phyloP scores from a whole-genome alignment of 768 basidiomycete genomes.

The Asterophora lycoperdoides region DNA sequence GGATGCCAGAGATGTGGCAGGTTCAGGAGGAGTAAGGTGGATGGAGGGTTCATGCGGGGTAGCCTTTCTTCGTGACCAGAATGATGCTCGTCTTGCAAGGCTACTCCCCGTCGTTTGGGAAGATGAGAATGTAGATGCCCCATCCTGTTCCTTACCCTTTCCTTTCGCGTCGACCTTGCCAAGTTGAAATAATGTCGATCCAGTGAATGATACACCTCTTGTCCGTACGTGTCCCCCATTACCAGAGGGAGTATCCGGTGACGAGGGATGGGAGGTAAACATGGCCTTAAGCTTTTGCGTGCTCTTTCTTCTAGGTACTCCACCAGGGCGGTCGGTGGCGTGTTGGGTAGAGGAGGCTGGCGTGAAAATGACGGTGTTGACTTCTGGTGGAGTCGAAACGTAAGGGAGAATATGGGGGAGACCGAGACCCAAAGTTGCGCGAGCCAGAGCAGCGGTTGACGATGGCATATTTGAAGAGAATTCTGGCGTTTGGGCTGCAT shows the following conservation, averaged over 20 bases:
- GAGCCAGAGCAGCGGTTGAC: conserved; percentile 43
- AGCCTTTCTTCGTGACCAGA: conserved; percentile 57
- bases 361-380: conserved; percentile 46
- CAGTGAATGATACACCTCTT: conserved; percentile 57
- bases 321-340: conserved; percentile 13
- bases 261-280: conserved; percentile 17
- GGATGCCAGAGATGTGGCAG: conserved; percentile 13
- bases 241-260: conserved; percentile 8
- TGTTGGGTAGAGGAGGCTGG: conserved; percentile 18
- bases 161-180: conserved; percentile 37
- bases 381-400: conserved; percentile 39
- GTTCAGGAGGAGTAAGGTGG: conserved; percentile 2
- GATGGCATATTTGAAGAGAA: conserved; percentile 20
- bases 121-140: conserved; percentile 14
- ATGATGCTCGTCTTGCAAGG: conserved; percentile 57
- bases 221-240: conserved; percentile 28
- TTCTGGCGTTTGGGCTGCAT: conserved; percentile 8
- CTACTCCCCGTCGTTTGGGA: conserved; percentile 32
- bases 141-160: conserved; percentile 39
- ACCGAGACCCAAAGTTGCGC: conserved; percentile 55
- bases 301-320: conserved; percentile 51
- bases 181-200: conserved; percentile 35
- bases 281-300: conserved; percentile 36
- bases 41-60: conserved; percentile 16
- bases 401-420: conserved; percentile 50